Evolutionary conservation across 2,329 filamentous ascomycete genomes (phyloP).

Genomic region (Penicillium rolfsii): DNA sequence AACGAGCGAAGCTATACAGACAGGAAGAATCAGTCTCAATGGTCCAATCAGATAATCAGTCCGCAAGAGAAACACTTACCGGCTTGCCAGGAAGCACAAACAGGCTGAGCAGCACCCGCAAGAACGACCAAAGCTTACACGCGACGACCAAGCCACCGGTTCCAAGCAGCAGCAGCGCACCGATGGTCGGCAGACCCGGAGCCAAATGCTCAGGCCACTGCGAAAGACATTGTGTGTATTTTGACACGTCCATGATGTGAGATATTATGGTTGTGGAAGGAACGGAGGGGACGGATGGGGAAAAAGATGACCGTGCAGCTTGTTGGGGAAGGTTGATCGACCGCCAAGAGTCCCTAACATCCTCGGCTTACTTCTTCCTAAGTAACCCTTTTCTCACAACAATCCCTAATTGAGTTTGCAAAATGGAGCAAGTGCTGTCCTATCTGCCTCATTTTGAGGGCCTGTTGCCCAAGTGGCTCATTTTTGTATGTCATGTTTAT

Average conservation of each 20-base stretch:
- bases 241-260: conserved; percentile 39
- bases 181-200: conserved; percentile 43
- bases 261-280: conserved; percentile 6
- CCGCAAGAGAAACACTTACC: conserved; percentile 38
- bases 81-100: conserved; percentile 65
- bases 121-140: conserved; percentile 60
- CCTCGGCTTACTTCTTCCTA: conserved; percentile 23
- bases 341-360: conserved; percentile 30
- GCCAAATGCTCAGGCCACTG: conserved; percentile 40
- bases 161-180: conserved; percentile 42
- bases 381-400: neutral
- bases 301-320: conserved; percentile 19
- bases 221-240: conserved; percentile 37
- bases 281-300: conserved; percentile 2
- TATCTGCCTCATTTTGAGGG: conserved; percentile 51
- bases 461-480: conserved; percentile 66
- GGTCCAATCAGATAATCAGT: neutral
- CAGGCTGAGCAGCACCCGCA: conserved; percentile 66
- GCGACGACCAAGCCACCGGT: conserved; percentile 64
- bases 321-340: conserved; percentile 29
- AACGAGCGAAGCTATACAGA: conserved; percentile 75
- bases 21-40: conserved; percentile 20
- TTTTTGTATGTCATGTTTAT: conserved; percentile 56
- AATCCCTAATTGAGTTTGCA: conserved; percentile 4
- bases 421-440: conserved; percentile 34